phyloP scores from a whole-genome alignment of 345 rosid genomes.

The Zanthoxylum bungeanum region DNA sequence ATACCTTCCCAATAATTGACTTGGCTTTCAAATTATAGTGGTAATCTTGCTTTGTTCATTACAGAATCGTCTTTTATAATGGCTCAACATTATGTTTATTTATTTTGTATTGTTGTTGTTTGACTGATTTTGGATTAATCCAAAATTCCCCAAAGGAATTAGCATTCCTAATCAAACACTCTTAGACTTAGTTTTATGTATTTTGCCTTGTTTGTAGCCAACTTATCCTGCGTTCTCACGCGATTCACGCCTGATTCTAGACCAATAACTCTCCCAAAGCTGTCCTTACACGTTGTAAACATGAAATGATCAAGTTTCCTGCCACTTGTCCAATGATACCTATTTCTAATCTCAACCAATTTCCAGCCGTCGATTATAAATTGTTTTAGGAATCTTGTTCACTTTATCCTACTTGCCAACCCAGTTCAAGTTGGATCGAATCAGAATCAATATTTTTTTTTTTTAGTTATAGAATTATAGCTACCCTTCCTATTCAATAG shows the following conservation, averaged over 20 bases:
- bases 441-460: background rate
- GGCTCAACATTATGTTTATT: too few relatives aligned
- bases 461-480: too few relatives aligned
- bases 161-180: background rate
- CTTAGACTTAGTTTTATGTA: background rate
- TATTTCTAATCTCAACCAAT: background rate
- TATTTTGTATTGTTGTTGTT: too few relatives aligned
- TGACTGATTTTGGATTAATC: too few relatives aligned
- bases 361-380: conserved; percentile 28
- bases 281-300: conserved; percentile 4
- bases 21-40: too few relatives aligned
- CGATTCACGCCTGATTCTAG: conserved; percentile 7
- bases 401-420: conserved; percentile 13
- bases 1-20: too few relatives aligned
- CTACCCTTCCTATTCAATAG: too few relatives aligned
- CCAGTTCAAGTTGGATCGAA: conserved; percentile 15
- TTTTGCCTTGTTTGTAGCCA: background rate
- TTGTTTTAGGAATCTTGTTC: conserved; percentile 27
- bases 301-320: conserved; percentile 3
- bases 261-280: background rate
- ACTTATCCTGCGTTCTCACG: background rate
- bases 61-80: too few relatives aligned
- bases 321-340: conserved; percentile 14
- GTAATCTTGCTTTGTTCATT: too few relatives aligned
- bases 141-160: too few relatives aligned